Base-by-base conservation (phyloP, 495 filamentous ascomycete genomes). In the Lasiosphaeria ovina region DNA sequence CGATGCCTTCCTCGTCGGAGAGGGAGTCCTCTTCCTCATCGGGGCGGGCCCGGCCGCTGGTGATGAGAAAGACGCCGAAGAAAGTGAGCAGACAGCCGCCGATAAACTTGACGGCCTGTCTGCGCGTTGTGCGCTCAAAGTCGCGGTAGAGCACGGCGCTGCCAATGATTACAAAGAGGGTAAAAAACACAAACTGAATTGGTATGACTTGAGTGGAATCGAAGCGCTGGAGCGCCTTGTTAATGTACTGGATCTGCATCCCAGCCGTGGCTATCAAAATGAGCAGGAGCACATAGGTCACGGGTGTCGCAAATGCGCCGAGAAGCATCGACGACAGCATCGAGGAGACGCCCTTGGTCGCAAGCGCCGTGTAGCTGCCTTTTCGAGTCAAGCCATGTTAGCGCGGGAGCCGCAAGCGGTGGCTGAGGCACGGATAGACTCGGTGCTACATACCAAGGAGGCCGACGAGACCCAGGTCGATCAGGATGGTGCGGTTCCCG, bases 151-250 rank as follows among this genome's bases (percentile, higher is more conserved):
- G 75, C 33, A 98, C 79, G 1, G 94, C 92, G 71, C 90, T 95
- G 50, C 94, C 94, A 54, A 96, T 83, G 66, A 98, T 98, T 55
- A 98, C 94, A 3, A 87, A 96, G 6, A 98, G 78, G 0, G 94
- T 98, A 72, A 98, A 98, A 44, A 96, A 81, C 33, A 98, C 94
- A 65, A 98, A 98, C 68, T 98, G 94, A 11, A 91, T 91, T 3
- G 94, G 94, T 55, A 98, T 97, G 61, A 98, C 94, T 66, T 96
- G 91, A 0, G 94, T 98, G 0, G 93, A 93, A 72, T 97, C 91
- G 76, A 98, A 98, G 55, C 90, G 87, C 69, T 95, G 92, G 17
- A 98, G 78, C 1, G 94, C 93, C 52, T 92, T 91, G 76, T 98
- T 98, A 62, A 98, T 81, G 71, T 97, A 98, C 62, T 88, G 91